Base-by-base conservation (phyloP, 345 rosid genomes). In the Raphanus raphanistrum region DNA sequence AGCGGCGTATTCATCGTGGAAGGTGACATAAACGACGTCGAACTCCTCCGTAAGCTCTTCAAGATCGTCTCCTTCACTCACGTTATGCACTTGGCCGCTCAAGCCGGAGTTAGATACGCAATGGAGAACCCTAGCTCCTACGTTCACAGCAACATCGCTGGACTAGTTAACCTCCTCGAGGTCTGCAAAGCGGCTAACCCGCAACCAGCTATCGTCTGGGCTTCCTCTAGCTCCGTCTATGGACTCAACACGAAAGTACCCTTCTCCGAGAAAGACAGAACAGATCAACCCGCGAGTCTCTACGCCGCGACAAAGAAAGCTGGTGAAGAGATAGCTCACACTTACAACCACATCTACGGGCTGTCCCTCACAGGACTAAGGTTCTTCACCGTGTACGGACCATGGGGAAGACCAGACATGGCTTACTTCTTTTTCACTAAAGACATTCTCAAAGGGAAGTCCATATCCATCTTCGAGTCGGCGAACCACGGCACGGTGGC, bases 361-460 rank as follows among this genome's bases (percentile, higher is more conserved):
- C 84, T 92, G 65, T 92, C 98, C 0, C 83, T 92, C 28, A 92
- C 98, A 2, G 98, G 96, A 26, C 76, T 92, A 70, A 81, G 98
- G 57, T 92, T 92, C 60, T 92, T 92, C 82, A 92, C 98, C 0
- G 98, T 92, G 27, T 92, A 92, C 61, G 98, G 98, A 1, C 98
- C 96, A 1, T 90, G 98, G 98, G 98, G 98, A 11, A 88, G 96
- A 70, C 96, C 98, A 2, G 98, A 92, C 81, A 92, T 92, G 98
- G 96, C 96, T 4, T 92, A 92, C 80, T 92, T 92, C 88, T 92
- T 90, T 79, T 92, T 92, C 79, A 90, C 97, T 0, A 92, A 71
- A 72, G 94, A 92, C 73, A 89, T 92, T 4, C 75, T 92, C 68
- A 88, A 86, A 58, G 89, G 97, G 29, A 92, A 88, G 82, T 50